Evolutionary conservation across 441 rosid genomes (phyloP), one percentile per base, ranked within the genome.

Genomic region (Populus tomentosa): DNA sequence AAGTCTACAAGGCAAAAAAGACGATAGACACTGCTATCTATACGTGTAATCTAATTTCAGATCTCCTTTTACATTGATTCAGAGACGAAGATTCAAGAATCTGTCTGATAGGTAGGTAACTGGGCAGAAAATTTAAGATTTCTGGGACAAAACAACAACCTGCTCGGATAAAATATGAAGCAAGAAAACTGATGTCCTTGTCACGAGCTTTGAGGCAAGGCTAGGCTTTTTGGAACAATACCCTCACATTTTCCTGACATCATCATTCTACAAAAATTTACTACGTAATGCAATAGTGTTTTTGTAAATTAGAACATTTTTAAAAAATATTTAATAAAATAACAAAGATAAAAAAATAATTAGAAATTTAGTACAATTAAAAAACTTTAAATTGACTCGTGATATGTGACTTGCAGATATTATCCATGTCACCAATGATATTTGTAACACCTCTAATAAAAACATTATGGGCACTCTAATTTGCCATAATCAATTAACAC

Each of bases 391-490:
- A 33, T 33, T 33, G 0, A 33, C 35, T 5, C 0, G 7, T 1
- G 1, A 33, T 7, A 33, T 7, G 1, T 0, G 1, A 26, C 28
- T 26, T 26, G 28, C 3, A 26, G 1, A 26, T 26, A 26, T 26
- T 26, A 26, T 26, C 28, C 2, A 1, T 1, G 1, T 33, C 1
- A 33, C 0, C 6, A 5, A 6, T 33, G 7, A 33, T 6, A 33
- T 33, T 33, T 33, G 1, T 1, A 1, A 33, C 0, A 33, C 0
- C 1, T 33, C 6, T 33, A 33, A 5, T 5, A 4, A 0, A 1
- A 0, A 1, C 6, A 0, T 33, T 33, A 0, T 6, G 0, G 1
- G 0, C 0, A 6, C 7, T 33, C 1, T 33, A 6, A 1, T 33
- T 30, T 30, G 0, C 32, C 5, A 30, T 30, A 30, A 30, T 33